Evolutionary conservation across 371 early-diverging fungal genomes (phyloP), one percentile per base, ranked within the genome.

Genomic region (Phascolomyces articulosus): DNA sequence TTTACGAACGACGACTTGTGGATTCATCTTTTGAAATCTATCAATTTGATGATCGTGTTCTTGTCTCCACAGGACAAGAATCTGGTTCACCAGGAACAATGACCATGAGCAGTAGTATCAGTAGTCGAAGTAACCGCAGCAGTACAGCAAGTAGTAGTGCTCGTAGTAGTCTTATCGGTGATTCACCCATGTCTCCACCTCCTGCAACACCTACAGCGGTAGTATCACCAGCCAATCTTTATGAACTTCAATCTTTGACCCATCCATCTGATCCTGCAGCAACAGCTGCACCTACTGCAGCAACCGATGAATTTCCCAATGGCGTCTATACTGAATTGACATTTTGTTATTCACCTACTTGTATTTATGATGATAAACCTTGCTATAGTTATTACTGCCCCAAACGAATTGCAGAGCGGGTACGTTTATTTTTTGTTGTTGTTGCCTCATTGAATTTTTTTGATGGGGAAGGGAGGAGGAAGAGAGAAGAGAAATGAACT

Each of bases 321-420:
- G 96, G 96, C 31, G 88, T 96, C 1, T 94, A 92, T 75, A 92
- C 92, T 2, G 82, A 89, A 23, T 76, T 95, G 56, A 89, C 95
- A 0, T 86, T 87, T 60, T 97, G 97, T 72, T 97, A 96, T 74
- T 90, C 95, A n/a, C 91, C 96, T 0, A 94, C 95, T 0, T 97
- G 97, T 68, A 44, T 51, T 24, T 79, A 89, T 7, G 66, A 73
- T 26, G 85, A 84, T 40, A 73, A 74, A 48, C 82, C 90, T 15
- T 96, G 96, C 77, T 96, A 96, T 82, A 91, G 93, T 71, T 86
- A 91, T 34, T 82, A 90, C 0, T 96, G 96, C 62, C 95, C 95
- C 9, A 79, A 77, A 66, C 63, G 70, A 18, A 21, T 29, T 23
- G 49, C 24, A 21, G 40, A 44, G 49, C 24, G 65, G 41, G 29